A percentile compares a stretch with the other conserved stretches of the same genome.
Conservation (phyloP, 148 eudicot genomes). For the Rhododendron kiyosumense region DNA sequence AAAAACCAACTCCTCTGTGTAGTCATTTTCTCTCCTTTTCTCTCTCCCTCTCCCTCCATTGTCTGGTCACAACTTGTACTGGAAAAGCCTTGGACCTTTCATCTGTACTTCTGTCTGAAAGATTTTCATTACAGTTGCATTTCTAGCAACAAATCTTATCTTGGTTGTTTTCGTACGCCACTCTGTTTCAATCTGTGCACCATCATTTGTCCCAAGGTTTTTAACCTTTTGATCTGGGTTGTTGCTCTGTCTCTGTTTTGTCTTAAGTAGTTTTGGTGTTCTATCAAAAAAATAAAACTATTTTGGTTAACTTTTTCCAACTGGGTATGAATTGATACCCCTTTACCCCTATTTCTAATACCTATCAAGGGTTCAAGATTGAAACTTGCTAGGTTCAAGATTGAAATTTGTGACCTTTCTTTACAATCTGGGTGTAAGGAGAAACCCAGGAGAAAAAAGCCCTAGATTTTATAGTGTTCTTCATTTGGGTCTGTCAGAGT, state of each 20-base stretch:
- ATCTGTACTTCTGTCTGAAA: not conserved
- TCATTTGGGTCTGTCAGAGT: not conserved
- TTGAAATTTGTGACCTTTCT: not conserved
- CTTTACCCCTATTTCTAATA: not conserved
- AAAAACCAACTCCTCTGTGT: not conserved
- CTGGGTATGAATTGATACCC: slow-evolving; percentile 7
- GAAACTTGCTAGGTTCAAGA: not conserved
- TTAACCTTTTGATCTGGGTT: slow-evolving; percentile 1
- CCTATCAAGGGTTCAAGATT: not conserved
- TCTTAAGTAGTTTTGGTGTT: too few species aligned
- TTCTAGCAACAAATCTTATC: not conserved
- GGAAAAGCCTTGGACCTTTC: slow-evolving; percentile 4
- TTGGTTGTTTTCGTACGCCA: not conserved
- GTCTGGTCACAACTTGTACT: slow-evolving; percentile 5
- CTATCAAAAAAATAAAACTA: not conserved
- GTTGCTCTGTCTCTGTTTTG: slow-evolving; percentile 1
- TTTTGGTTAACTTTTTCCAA: not conserved
- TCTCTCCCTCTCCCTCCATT: not conserved
- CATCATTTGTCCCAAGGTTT: not conserved
- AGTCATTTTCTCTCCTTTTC: slow-evolving; percentile 1
- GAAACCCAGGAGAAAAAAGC: not conserved
- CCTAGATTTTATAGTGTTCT: not conserved
- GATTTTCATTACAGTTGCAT: not conserved
- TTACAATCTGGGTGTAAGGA: not conserved
- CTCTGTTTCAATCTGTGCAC: slow-evolving; percentile 7